phyloP scores from a whole-genome alignment of 768 basidiomycete species.

The Naganishia randhawae region DNA sequence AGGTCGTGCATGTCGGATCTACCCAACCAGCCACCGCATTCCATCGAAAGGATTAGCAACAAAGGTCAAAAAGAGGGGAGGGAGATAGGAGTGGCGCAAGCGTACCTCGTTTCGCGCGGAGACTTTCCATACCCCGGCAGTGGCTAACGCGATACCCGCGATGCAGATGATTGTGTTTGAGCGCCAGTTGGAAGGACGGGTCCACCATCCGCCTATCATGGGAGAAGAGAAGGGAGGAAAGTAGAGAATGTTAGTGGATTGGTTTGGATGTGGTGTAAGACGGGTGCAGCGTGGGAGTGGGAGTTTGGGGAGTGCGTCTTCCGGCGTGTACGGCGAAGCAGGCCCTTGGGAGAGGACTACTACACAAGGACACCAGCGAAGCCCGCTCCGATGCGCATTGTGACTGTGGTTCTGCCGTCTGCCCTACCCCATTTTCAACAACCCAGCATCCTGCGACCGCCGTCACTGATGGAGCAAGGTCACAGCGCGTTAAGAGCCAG shows the following conservation, averaged over 20 bases:
- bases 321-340: no score
- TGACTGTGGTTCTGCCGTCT: no score
- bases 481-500: not conserved
- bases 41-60: not conserved
- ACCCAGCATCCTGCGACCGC: no score
- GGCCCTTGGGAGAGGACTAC: no score
- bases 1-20: slow-evolving; percentile 64
- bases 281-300: not conserved
- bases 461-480: no score
- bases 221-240: not conserved
- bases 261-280: not conserved
- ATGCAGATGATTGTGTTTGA: slow-evolving; percentile 73
- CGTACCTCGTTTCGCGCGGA: slow-evolving; percentile 78
- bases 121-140: slow-evolving; percentile 66
- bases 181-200: slow-evolving; percentile 82
- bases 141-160: slow-evolving; percentile 64
- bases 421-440: no score
- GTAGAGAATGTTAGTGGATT: not conserved
- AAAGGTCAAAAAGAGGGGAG: not conserved
- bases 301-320: no score
- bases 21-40: slow-evolving; percentile 8
- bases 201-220: slow-evolving; percentile 86
- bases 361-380: no score
- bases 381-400: no score
- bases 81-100: not conserved